Base-by-base conservation (phyloP, 164 flowering plant species). In the Chloranthus sessilifolius region DNA sequence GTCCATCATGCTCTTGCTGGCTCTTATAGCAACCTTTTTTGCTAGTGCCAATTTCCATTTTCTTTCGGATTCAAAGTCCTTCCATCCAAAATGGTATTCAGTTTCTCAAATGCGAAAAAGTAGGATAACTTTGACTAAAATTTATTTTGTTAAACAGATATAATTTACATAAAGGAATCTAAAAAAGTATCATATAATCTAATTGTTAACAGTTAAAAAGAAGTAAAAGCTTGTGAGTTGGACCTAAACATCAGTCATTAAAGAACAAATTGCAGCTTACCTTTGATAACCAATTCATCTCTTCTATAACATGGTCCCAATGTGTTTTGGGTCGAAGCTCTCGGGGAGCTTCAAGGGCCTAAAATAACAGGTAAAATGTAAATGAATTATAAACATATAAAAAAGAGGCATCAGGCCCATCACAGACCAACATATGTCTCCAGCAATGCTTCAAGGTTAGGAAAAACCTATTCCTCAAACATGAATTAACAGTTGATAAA, bases 291-390 rank as follows among this genome's bases (percentile, higher is more conserved):
- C 99, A 94, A 57, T 76, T 71, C 99, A 94, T 94, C 70, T 94
- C 99, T 59, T 87, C 99, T 41, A 94, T 47, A 56, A 94, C 97
- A 80, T 94, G 97, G 73, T 94, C 99, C 99, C 99, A 94, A 63
- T 89, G 97, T 17, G 92, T 57, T 80, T 87, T 89, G 30, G 86
- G 87, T 17, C 97, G 99, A 29, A 97, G 99, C 62, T 87, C 97
- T 61, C 64, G 78, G 5, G 96, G 90, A 69, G 78, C 85, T 74
- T 89, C 99, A 68, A 83, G 88, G 5, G 81, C 90, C 99, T 94
- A 62, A 34, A 53, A 46, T 40, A 58, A 20, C 50, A 31, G 25
- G 9, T n/a, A 43, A 43, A n/a, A 7, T n/a, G 42, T 12, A 1
- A 25, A 55, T 15, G 22, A 42, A 28, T 15, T 20, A 14, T 17